Evolutionary conservation across 179 eudicot genomes (phyloP).

Genomic region (Carnegiea gigantea): DNA sequence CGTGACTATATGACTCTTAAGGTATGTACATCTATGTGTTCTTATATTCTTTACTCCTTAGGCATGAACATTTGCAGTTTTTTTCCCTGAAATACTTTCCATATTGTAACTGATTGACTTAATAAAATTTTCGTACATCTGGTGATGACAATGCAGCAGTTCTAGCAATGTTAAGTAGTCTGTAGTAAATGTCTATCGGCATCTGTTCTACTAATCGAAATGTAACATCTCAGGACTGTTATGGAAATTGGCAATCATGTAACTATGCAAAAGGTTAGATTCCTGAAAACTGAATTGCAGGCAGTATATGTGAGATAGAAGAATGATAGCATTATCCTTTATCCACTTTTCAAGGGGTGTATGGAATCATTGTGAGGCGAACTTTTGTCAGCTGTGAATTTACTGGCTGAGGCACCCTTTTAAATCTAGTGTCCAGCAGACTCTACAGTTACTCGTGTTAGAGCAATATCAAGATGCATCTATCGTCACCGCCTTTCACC

Average conservation of each 20-base stretch:
- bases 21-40: constrained; percentile 7
- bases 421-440: background rate
- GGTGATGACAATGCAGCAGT: background rate
- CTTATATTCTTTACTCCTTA: background rate
- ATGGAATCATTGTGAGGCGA: background rate
- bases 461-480: no score
- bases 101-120: background rate
- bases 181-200: no score
- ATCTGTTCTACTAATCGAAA: background rate
- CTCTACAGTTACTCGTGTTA: background rate
- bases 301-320: background rate
- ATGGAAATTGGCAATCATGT: no score
- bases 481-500: background rate
- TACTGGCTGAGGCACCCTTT: background rate
- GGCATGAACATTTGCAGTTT: background rate
- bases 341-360: background rate
- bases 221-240: background rate
- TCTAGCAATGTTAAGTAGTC: background rate
- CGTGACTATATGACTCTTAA: constrained; percentile 43
- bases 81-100: background rate
- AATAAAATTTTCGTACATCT: background rate
- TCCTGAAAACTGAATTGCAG: background rate
- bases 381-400: background rate
- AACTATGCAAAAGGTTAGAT: no score
- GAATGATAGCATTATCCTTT: background rate